Conservation (phyloP, 2,329 filamentous ascomycete genomes). For the Myriosclerotinia curreyana region DNA sequence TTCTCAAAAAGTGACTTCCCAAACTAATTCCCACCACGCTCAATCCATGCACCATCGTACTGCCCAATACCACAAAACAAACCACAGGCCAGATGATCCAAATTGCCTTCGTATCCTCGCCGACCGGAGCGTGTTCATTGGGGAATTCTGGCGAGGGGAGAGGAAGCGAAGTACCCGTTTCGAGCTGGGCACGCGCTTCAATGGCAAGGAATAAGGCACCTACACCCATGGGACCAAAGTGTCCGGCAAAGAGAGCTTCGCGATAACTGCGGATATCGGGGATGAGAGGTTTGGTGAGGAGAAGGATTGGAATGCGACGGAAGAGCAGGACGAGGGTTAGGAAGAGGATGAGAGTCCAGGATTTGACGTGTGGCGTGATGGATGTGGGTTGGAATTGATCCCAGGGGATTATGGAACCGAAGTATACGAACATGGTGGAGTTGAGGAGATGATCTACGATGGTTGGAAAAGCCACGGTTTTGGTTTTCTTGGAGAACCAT, state of each 20-base stretch:
- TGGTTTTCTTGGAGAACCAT: conserved; percentile 49
- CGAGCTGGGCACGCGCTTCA: conserved; percentile 51
- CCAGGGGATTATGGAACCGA: conserved; percentile 55
- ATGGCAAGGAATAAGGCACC: conserved; percentile 56
- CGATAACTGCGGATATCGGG: conserved; percentile 49
- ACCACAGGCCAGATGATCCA: conserved; percentile 53
- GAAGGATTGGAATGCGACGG: conserved; percentile 51
- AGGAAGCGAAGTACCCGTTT: conserved; percentile 47
- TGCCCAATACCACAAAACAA: conserved; percentile 53
- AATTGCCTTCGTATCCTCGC: conserved; percentile 42
- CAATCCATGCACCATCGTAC: conserved; percentile 53
- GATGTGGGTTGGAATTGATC: conserved; percentile 41
- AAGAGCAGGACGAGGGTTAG: conserved; percentile 50
- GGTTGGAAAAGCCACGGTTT: conserved; percentile 46
- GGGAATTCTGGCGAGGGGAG: conserved; percentile 44
- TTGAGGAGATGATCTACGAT: conserved; percentile 55
- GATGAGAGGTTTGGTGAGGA: conserved; percentile 47
- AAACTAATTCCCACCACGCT: conserved; percentile 51
- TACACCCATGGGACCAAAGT: conserved; percentile 57
- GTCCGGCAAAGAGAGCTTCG: conserved; percentile 54
- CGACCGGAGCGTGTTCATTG: conserved; percentile 34
- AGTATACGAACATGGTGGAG: conserved; percentile 54
- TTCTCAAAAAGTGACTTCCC: conserved; percentile 46
- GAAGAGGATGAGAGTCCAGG: conserved; percentile 45
- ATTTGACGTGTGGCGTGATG: conserved; percentile 43